A percentile compares a stretch with the other conserved stretches of the same genome.
These are phyloP conservation scores for Xylaria sp. DNA, from an alignment of 2,329 filamentous ascomycete species.

Conservation along the genomic window DNA sequence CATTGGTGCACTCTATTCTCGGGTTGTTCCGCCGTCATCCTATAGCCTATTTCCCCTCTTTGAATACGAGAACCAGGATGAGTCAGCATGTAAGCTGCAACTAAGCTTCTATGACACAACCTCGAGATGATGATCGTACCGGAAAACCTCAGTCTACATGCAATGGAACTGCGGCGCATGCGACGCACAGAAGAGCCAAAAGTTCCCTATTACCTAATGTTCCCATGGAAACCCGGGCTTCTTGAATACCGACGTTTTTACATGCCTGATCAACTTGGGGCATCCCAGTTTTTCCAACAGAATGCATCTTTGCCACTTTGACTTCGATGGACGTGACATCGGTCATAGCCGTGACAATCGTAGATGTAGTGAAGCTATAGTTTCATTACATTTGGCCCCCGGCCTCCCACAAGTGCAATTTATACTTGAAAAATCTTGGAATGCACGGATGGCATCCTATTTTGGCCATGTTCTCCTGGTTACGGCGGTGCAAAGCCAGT, in stretches of 20 bases:
- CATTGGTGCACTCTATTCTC: neutral
- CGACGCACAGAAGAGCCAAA: neutral
- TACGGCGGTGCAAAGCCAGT: neutral
- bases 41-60: neutral
- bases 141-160: slow-evolving; percentile 5
- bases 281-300: neutral
- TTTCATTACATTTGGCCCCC: neutral
- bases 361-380: neutral
- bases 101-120: neutral
- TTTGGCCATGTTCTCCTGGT: neutral
- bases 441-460: neutral
- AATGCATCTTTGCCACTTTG: neutral
- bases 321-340: no score
- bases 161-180: neutral
- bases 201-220: neutral
- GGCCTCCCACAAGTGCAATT: neutral
- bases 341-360: neutral
- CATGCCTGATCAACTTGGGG: neutral
- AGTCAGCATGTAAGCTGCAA: slow-evolving; percentile 17
- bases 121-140: neutral
- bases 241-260: no score
- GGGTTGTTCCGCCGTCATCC: slow-evolving; percentile 2
- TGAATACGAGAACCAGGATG: slow-evolving; percentile 26
- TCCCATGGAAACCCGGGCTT: no score
- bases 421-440: neutral